Percentiles rank a stretch among this genome's conserved stretches.
phyloP scores from a whole-genome alignment of 2,329 filamentous ascomycete species.

The Alternaria novae-zelandiae region DNA sequence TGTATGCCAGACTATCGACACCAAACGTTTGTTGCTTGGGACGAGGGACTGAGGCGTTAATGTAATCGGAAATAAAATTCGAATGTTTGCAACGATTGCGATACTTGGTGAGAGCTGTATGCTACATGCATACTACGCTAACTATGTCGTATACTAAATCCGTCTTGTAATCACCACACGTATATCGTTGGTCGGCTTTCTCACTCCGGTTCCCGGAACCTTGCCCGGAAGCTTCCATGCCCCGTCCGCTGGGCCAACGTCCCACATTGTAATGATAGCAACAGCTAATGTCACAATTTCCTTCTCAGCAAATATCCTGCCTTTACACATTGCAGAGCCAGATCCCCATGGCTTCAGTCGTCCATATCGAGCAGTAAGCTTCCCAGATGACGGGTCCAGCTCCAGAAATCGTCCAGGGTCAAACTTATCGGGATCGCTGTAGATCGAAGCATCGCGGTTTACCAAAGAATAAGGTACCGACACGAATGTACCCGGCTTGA shows the following conservation, averaged over 20 bases:
- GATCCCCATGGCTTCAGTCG: slow-evolving; percentile 35
- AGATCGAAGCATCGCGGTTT: slow-evolving; percentile 1
- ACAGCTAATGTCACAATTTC: slow-evolving; percentile 57
- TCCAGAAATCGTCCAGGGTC: slow-evolving; percentile 13
- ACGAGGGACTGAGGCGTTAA: slow-evolving; percentile 2
- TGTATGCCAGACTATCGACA: slow-evolving; percentile 52
- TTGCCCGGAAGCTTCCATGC: slow-evolving; percentile 11
- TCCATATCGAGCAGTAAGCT: slow-evolving; percentile 12
- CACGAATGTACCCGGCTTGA: not conserved
- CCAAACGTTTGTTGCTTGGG: slow-evolving; percentile 19
- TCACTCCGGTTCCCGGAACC: slow-evolving; percentile 13
- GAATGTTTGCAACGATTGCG: not conserved
- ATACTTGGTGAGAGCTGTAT: not conserved
- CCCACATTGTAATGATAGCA: slow-evolving; percentile 62
- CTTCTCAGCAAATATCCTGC: slow-evolving; percentile 43
- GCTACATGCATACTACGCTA: not conserved
- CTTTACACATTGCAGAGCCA: slow-evolving; percentile 58
- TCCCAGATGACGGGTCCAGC: slow-evolving; percentile 3
- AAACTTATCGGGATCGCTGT: slow-evolving; percentile 6
- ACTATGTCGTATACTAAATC: not conserved
- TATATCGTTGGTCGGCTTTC: not conserved
- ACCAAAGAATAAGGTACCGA: not conserved
- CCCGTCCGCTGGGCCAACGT: slow-evolving; percentile 54
- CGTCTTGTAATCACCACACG: not conserved
- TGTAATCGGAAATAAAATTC: not conserved